Evolutionary conservation across 2,329 filamentous ascomycete species (phyloP).

Genomic region (Lecanicillium sp.): DNA sequence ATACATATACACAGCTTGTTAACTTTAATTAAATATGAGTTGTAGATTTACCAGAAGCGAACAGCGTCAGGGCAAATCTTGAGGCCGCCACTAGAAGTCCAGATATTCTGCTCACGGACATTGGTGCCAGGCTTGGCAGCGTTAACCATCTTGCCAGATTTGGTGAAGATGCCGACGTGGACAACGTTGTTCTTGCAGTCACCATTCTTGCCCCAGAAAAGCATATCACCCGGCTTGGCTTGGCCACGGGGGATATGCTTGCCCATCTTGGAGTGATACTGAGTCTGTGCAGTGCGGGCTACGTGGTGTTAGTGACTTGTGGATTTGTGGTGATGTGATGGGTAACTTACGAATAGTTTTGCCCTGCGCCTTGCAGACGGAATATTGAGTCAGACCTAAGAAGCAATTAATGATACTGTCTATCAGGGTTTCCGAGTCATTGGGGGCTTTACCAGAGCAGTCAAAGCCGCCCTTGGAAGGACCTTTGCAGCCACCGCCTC

Average conservation of each 20-base stretch:
- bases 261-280: slow-evolving; percentile 13
- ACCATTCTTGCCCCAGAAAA: slow-evolving; percentile 12
- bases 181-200: slow-evolving; percentile 12
- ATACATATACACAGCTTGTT: neutral
- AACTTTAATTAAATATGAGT: slow-evolving; percentile 1
- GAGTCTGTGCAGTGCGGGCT: slow-evolving; percentile 11
- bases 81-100: slow-evolving; percentile 11
- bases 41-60: slow-evolving; percentile 12
- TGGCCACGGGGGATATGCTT: slow-evolving; percentile 11
- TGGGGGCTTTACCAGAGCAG: slow-evolving; percentile 11
- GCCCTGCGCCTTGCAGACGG: slow-evolving; percentile 12
- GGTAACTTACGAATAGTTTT: slow-evolving; percentile 12
- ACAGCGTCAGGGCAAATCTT: slow-evolving; percentile 13
- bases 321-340: neutral
- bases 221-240: slow-evolving; percentile 12
- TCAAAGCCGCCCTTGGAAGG: slow-evolving; percentile 12
- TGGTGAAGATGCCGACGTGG: slow-evolving; percentile 12
- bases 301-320: neutral
- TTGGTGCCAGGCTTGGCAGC: slow-evolving; percentile 12
- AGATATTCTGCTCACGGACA: slow-evolving; percentile 12
- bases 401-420: neutral
- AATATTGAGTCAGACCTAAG: slow-evolving; percentile 10
- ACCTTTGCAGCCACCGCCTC: slow-evolving; percentile 11
- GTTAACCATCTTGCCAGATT: slow-evolving; percentile 11
- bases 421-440: neutral